These are phyloP conservation scores for Prinsepia uniflora DNA, from an alignment of 306 rosid genomes.

Conservation along the genomic window DNA sequence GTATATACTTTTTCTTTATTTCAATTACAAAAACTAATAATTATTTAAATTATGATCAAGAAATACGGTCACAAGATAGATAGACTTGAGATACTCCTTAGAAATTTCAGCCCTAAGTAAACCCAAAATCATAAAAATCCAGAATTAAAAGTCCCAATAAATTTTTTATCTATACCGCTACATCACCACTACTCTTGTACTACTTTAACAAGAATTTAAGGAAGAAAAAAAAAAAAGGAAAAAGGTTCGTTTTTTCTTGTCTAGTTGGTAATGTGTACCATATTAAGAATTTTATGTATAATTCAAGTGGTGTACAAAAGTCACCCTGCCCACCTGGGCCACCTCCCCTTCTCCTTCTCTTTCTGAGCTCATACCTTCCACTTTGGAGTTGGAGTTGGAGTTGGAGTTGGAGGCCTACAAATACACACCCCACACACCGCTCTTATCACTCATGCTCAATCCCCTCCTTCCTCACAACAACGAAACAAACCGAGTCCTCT, in stretches of 20 bases:
- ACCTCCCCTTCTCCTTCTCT: conserved; percentile 15
- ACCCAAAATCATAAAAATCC: not conserved
- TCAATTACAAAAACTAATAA: too few relatives aligned
- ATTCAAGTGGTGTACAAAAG: conserved; percentile 49
- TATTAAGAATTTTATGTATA: conserved; percentile 37
- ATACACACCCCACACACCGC: conserved; percentile 42
- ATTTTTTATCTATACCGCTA: too few relatives aligned
- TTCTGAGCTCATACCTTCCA: conserved; percentile 19
- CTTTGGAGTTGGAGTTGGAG: conserved; percentile 31
- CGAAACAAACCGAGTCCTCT: not conserved
- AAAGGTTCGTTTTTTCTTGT: not conserved
- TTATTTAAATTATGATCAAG: too few relatives aligned
- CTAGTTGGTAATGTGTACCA: conserved; percentile 29
- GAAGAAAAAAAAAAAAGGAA: too few relatives aligned
- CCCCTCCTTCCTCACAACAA: conserved; percentile 12
- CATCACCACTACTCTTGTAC: too few relatives aligned
- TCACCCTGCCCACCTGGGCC: conserved; percentile 23
- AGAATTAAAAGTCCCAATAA: not conserved
- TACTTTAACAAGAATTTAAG: too few relatives aligned
- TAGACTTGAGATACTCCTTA: too few relatives aligned
- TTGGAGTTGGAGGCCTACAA: conserved; percentile 60
- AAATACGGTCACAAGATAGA: too few relatives aligned
- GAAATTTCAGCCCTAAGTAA: too few relatives aligned
- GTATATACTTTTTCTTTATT: too few relatives aligned
- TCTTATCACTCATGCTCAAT: conserved; percentile 41